phyloP scores from a whole-genome alignment of 2,329 filamentous ascomycete genomes.

The Chlorencoelia australis region DNA sequence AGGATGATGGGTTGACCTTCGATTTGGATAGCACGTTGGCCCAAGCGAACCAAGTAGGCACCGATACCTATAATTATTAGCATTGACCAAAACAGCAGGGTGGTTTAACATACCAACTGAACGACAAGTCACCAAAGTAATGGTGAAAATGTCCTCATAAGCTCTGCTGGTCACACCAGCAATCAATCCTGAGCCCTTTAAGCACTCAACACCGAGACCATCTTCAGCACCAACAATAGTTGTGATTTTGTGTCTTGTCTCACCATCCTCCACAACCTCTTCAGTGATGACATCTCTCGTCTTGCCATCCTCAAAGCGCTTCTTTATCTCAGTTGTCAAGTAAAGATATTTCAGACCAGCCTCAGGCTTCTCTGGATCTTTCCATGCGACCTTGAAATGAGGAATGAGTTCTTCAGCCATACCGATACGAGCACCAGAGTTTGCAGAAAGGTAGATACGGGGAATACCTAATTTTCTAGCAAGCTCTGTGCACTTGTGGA shows the following conservation, averaged over 20 bases:
- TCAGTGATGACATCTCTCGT: slow-evolving; percentile 77
- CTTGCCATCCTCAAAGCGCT: slow-evolving; percentile 72
- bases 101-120: slow-evolving; percentile 62
- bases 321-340: slow-evolving; percentile 75
- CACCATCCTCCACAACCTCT: slow-evolving; percentile 72
- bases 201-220: slow-evolving; percentile 92
- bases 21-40: slow-evolving; percentile 96
- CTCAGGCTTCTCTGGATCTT: slow-evolving; percentile 70
- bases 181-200: slow-evolving; percentile 95
- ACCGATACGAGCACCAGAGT: slow-evolving; percentile 95
- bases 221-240: slow-evolving; percentile 91
- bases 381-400: slow-evolving; percentile 96
- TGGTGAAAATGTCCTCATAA: slow-evolving; percentile 98
- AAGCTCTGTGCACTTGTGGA: slow-evolving; percentile 97
- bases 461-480: slow-evolving; percentile 91
- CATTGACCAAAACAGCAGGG: slow-evolving; percentile 3
- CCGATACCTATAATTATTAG: slow-evolving; percentile 60
- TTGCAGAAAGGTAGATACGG: slow-evolving; percentile 94
- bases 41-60: slow-evolving; percentile 95
- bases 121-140: slow-evolving; percentile 93
- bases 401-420: slow-evolving; percentile 95
- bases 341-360: slow-evolving; percentile 96
- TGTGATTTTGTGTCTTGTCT: slow-evolving; percentile 87
- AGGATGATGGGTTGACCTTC: slow-evolving; percentile 98
- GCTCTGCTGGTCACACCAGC: slow-evolving; percentile 93